Evolutionary conservation across 1,284 basidiomycete species (phyloP).

Genomic region (Tylopilus microsporus): DNA sequence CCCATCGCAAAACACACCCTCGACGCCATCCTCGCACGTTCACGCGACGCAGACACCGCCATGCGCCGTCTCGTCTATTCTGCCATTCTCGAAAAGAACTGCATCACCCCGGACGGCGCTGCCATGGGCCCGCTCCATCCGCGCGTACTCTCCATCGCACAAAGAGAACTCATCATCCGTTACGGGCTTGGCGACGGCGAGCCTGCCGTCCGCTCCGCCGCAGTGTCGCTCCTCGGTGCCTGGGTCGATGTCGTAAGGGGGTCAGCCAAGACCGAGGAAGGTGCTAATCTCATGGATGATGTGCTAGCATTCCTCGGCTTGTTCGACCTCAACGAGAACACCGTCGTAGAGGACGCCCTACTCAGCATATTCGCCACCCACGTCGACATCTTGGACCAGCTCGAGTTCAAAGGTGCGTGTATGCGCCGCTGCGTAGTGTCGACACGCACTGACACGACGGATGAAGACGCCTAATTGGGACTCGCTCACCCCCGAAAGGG

Average conservation of each 20-base stretch:
- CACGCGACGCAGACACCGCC: slow-evolving; percentile 80
- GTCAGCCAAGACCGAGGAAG: slow-evolving; percentile 38
- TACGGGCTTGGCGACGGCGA: slow-evolving; percentile 75
- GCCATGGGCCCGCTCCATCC: slow-evolving; percentile 61
- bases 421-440: background rate
- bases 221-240: slow-evolving; percentile 32
- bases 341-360: slow-evolving; percentile 59
- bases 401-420: slow-evolving; percentile 69
- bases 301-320: slow-evolving; percentile 55
- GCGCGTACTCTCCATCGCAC: slow-evolving; percentile 64
- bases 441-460: background rate
- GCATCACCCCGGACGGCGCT: slow-evolving; percentile 16
- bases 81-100: slow-evolving; percentile 44
- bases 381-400: slow-evolving; percentile 55
- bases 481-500: slow-evolving; percentile 72
- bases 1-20: slow-evolving; percentile 44
- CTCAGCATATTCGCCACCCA: slow-evolving; percentile 62
- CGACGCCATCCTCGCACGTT: slow-evolving; percentile 69
- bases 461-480: slow-evolving; percentile 73
- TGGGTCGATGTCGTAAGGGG: slow-evolving; percentile 71
- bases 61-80: slow-evolving; percentile 82
- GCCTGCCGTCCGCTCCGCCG: slow-evolving; percentile 27
- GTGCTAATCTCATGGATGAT: slow-evolving; percentile 44
- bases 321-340: slow-evolving; percentile 60
- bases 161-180: slow-evolving; percentile 74